Conservation (phyloP, 192 early-diverging fungal genomes). For the Backusella tuberculispora region DNA sequence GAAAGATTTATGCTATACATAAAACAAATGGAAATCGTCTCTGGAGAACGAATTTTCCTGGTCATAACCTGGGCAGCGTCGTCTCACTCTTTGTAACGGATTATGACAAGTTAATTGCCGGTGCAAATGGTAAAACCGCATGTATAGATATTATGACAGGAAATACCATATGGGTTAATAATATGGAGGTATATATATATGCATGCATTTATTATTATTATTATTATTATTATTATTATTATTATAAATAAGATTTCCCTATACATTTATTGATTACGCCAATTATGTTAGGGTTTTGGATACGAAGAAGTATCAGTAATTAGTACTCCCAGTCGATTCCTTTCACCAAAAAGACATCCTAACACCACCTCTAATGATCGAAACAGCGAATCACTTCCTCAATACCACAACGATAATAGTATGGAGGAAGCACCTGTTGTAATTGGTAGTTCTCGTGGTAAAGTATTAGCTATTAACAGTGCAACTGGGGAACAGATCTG, state of each 20-base stretch:
- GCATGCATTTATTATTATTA: not conserved
- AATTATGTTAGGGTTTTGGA: slow-evolving; percentile 28
- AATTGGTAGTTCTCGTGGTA: slow-evolving; percentile 25
- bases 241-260: not conserved
- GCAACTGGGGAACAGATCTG: slow-evolving; percentile 23
- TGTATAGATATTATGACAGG: slow-evolving; percentile 28
- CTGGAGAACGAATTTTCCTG: slow-evolving; percentile 21
- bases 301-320: slow-evolving; percentile 25
- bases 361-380: not conserved
- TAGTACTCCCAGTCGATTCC: slow-evolving; percentile 21
- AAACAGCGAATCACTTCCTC: not conserved
- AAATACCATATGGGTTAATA: slow-evolving; percentile 25
- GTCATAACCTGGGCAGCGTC: not conserved
- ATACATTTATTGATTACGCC: too few relatives aligned
- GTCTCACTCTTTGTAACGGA: slow-evolving; percentile 35
- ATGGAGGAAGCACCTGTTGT: not conserved
- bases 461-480: slow-evolving; percentile 25
- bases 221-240: not conserved
- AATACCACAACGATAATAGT: not conserved
- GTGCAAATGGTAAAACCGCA: slow-evolving; percentile 18
- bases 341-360: not conserved
- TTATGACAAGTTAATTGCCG: slow-evolving; percentile 18
- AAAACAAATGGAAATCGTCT: slow-evolving; percentile 24
- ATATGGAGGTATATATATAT: slow-evolving; percentile 23
- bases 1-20: slow-evolving; percentile 29